These are phyloP conservation scores for Arachnomyces sp. DNA, from an alignment of 2,329 filamentous ascomycete genomes.

Conservation along the genomic window DNA sequence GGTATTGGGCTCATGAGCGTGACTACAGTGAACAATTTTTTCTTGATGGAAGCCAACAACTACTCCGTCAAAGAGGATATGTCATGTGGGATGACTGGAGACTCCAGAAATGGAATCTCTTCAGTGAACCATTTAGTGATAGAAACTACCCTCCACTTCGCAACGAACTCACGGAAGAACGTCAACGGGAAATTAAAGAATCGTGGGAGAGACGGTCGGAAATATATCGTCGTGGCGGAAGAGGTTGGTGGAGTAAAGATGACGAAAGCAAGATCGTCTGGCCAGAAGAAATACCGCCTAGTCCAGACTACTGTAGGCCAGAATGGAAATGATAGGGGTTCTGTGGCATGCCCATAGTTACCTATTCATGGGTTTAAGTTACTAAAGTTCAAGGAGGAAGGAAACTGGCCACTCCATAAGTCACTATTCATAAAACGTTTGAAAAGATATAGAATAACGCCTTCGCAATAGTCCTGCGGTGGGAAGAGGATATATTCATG, in stretches of 20 bases:
- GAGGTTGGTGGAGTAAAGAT: constrained; percentile 12
- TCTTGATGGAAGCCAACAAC: neutral
- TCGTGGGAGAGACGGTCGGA: constrained; percentile 2
- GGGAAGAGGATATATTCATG: too few relatives aligned
- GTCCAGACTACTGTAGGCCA: too few relatives aligned
- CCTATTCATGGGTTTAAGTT: too few relatives aligned
- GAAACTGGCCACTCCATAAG: too few relatives aligned
- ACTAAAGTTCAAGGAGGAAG: too few relatives aligned
- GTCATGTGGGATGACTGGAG: constrained; percentile 11
- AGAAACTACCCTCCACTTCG: neutral
- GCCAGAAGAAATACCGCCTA: neutral
- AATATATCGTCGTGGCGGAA: constrained; percentile 5
- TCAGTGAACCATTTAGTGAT: neutral
- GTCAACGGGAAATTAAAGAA: neutral
- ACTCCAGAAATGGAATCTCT: constrained; percentile 7
- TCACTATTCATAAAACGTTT: too few relatives aligned
- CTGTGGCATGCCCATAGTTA: too few relatives aligned
- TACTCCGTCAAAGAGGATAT: constrained; percentile 6
- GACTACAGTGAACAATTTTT: neutral
- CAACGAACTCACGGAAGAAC: too few relatives aligned
- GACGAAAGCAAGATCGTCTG: constrained; percentile 11
- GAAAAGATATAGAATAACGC: too few relatives aligned
- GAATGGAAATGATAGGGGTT: too few relatives aligned
- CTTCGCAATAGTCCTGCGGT: too few relatives aligned
- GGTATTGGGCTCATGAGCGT: constrained; percentile 6